phyloP scores from a whole-genome alignment of 257 asterid species.

The Paulownia fortunei region DNA sequence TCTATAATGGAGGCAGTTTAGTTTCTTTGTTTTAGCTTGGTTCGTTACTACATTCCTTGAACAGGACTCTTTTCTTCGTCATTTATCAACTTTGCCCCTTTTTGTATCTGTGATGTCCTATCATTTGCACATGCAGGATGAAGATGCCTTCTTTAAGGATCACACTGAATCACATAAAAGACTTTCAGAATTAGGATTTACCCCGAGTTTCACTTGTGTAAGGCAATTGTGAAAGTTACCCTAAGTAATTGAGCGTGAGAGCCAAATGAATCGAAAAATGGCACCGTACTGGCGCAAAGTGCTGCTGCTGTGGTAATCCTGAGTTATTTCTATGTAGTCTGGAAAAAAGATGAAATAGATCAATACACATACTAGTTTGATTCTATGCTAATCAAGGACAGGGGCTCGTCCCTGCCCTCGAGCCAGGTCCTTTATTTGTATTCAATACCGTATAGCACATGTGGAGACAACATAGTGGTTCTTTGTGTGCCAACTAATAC shows the following conservation, averaged over 20 bases:
- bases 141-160: slow-evolving; percentile 86
- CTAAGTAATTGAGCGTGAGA: too few relatives aligned
- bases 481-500: slow-evolving; percentile 30
- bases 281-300: slow-evolving; percentile 71
- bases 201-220: slow-evolving; percentile 47
- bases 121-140: slow-evolving; percentile 64
- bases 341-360: slow-evolving; percentile 62
- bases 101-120: too few relatives aligned
- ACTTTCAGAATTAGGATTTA: slow-evolving; percentile 86
- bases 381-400: slow-evolving; percentile 12
- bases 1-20: neutral
- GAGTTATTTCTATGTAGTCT: slow-evolving; percentile 73
- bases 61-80: too few relatives aligned
- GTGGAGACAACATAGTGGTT: slow-evolving; percentile 25
- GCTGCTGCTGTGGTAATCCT: slow-evolving; percentile 84
- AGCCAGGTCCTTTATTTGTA: neutral
- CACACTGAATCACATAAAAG: slow-evolving; percentile 86
- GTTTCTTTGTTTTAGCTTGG: neutral
- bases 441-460: slow-evolving; percentile 28
- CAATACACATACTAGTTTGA: slow-evolving; percentile 1
- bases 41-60: neutral
- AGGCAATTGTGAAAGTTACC: slow-evolving; percentile 64
- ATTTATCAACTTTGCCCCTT: neutral
- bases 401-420: slow-evolving; percentile 19
- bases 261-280: too few relatives aligned